phyloP scores from a whole-genome alignment of 805 yeast species.

The Isabelozyma heimii region DNA sequence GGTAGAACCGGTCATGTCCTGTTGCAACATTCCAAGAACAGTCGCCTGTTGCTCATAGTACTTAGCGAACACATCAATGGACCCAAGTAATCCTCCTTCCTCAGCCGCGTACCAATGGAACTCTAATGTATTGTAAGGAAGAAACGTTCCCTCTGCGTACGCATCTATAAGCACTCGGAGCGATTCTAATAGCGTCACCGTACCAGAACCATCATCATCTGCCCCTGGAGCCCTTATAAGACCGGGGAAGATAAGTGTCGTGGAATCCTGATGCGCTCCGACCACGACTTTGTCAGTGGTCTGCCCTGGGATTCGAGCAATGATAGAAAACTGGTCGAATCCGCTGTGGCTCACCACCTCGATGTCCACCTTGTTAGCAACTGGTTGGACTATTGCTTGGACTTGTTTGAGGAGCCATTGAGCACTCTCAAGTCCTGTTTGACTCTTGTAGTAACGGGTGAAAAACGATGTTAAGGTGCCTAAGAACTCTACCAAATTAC shows the following conservation, averaged over 20 bases:
- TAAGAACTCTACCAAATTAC: constrained; percentile 50
- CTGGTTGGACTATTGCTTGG: constrained; percentile 31
- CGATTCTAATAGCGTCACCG: constrained; percentile 73
- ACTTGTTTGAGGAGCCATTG: constrained; percentile 62
- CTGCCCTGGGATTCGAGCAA: constrained; percentile 61
- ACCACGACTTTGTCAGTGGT: constrained; percentile 58
- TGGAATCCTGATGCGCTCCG: constrained; percentile 89
- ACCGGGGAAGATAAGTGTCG: constrained; percentile 69
- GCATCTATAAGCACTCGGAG: constrained; percentile 56
- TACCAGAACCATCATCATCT: constrained; percentile 92
- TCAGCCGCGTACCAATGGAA: constrained; percentile 96
- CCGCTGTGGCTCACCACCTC: constrained; percentile 54
- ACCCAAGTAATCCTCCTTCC: constrained; percentile 88
- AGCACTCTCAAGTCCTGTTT: constrained; percentile 68
- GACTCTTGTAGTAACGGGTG: constrained; percentile 74
- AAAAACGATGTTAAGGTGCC: constrained; percentile 65
- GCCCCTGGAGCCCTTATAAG: constrained; percentile 85
- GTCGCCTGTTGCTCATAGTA: constrained; percentile 45
- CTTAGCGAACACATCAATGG: constrained; percentile 67
- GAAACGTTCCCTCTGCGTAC: constrained; percentile 30
- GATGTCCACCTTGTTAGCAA: constrained; percentile 30
- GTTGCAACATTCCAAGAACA: constrained; percentile 85
- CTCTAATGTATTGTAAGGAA: constrained; percentile 73
- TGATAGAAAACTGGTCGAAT: constrained; percentile 78
- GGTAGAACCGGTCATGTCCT: constrained; percentile 89